A percentile compares a stretch with the other conserved stretches of the same genome.
phyloP scores from a whole-genome alignment of 108 stramenopile genomes.

The Aurantiochytrium sp. region DNA sequence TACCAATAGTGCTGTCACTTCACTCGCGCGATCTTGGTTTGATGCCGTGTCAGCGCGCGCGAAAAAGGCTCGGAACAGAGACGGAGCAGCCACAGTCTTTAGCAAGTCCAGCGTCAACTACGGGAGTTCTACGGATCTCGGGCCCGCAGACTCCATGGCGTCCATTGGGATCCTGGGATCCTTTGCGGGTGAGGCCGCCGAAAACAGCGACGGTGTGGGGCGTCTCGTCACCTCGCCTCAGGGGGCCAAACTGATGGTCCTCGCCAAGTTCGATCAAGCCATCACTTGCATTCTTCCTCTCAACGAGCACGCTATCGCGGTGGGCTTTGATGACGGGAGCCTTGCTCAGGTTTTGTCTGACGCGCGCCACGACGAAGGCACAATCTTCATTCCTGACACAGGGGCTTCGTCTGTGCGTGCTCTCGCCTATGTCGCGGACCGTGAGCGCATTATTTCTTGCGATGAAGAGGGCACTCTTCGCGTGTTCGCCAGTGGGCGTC shows the following conservation, averaged over 20 bases:
- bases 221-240: not conserved
- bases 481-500: not conserved
- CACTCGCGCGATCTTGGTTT: too few relatives aligned
- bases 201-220: not conserved
- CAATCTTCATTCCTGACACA: not conserved
- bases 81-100: too few relatives aligned
- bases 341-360: not conserved
- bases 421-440: not conserved
- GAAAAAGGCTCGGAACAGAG: too few relatives aligned
- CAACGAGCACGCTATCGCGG: not conserved
- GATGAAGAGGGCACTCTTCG: not conserved
- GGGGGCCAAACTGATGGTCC: not conserved
- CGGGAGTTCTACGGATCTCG: too few relatives aligned
- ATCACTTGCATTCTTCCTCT: not conserved
- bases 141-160: too few relatives aligned
- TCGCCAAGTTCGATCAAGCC: not conserved
- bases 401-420: not conserved
- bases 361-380: not conserved
- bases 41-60: too few relatives aligned
- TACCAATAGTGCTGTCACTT: too few relatives aligned
- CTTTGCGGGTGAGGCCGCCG: too few relatives aligned
- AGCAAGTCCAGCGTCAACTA: too few relatives aligned
- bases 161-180: too few relatives aligned
- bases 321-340: not conserved
- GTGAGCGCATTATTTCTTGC: not conserved